Evolutionary conservation across 2,329 filamentous ascomycete species (phyloP), one percentile per base, ranked within the genome.

Genomic region (Lecanoromycetidae sp.): DNA sequence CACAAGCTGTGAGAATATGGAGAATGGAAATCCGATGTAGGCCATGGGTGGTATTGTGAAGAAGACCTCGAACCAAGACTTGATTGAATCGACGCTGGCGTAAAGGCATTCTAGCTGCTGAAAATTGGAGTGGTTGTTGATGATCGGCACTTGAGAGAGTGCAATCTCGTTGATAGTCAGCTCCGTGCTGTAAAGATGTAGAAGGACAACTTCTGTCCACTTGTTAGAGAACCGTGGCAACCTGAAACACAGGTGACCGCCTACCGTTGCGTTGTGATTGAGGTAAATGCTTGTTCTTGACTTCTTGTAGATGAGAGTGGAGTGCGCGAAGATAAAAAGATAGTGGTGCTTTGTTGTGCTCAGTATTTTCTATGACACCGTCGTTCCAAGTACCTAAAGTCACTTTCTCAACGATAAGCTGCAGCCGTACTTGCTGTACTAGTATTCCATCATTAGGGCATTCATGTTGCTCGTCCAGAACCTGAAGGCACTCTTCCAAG

Each of bases 401-500:
- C 4, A 44, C 22, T 22, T 29, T 29, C n/a, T 44, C 42, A 12
- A 37, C 32, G 25, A 44, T 29, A 4, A 44, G 32, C 15, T 44
- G 42, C 25, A 44, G 22, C 13, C 23, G 19, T 8, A 44, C 32
- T 22, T 30, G 4, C 2, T 44, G 8, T 12, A 37, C 6, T 15
- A 44, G 15, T 22, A 27, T 22, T 4, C 4, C 10, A 22, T 82
- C 77, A 1, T 67, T 66, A 0, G 67, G 61, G 20, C 64, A 64
- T 46, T 78, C 71, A 6, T 65, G 65, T 1, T 66, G 60, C 13
- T 66, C 61, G 4, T 65, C 61, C 0, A 82, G 60, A 1, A 66
- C 53, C 4, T 66, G 59, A 1, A 80, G 61, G 29, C 70, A 75
- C 29, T 79, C 75, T 25, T 79, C 75, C 65, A 81, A 71, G 43